phyloP scores from a whole-genome alignment of 1,284 basidiomycete species.

The Malassezia nana region DNA sequence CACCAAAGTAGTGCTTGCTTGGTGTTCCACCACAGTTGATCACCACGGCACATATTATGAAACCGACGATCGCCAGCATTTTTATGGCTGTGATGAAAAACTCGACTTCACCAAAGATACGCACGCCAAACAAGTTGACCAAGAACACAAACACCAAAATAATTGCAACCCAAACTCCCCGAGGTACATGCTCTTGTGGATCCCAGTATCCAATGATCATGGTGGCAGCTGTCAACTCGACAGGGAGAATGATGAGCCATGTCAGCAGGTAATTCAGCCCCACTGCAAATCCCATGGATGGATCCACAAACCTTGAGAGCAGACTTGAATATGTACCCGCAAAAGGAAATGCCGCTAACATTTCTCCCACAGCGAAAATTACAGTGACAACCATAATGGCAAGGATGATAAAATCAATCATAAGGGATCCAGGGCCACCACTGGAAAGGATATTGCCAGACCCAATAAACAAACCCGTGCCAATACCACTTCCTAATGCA shows the following conservation, averaged over 20 bases:
- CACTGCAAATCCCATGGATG: slow-evolving; percentile 58
- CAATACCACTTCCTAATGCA: slow-evolving; percentile 39
- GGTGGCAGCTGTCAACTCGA: slow-evolving; percentile 36
- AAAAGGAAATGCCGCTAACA: slow-evolving; percentile 54
- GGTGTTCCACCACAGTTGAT: slow-evolving; percentile 41
- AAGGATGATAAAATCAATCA: slow-evolving; percentile 48
- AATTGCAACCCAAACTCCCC: slow-evolving; percentile 60
- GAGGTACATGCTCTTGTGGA: slow-evolving; percentile 27
- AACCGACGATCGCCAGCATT: slow-evolving; percentile 39
- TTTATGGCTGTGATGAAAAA: slow-evolving; percentile 51
- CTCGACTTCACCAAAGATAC: slow-evolving; percentile 42
- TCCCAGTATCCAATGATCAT: slow-evolving; percentile 42
- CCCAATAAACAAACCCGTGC: slow-evolving; percentile 58
- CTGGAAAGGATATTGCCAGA: slow-evolving; percentile 55
- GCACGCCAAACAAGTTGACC: slow-evolving; percentile 64
- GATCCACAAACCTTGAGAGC: slow-evolving; percentile 68
- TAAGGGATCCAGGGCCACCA: slow-evolving; percentile 51
- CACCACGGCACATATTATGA: slow-evolving; percentile 39
- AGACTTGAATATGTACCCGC: slow-evolving; percentile 66
- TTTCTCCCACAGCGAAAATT: slow-evolving; percentile 51
- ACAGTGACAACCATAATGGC: slow-evolving; percentile 36
- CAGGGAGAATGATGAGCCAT: slow-evolving; percentile 41
- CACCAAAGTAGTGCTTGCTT: slow-evolving; percentile 5
- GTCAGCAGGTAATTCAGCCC: slow-evolving; percentile 58
- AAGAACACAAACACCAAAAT: slow-evolving; percentile 61